phyloP scores from a whole-genome alignment of 306 rosid species.

The Gynostemma pentaphyllum region DNA sequence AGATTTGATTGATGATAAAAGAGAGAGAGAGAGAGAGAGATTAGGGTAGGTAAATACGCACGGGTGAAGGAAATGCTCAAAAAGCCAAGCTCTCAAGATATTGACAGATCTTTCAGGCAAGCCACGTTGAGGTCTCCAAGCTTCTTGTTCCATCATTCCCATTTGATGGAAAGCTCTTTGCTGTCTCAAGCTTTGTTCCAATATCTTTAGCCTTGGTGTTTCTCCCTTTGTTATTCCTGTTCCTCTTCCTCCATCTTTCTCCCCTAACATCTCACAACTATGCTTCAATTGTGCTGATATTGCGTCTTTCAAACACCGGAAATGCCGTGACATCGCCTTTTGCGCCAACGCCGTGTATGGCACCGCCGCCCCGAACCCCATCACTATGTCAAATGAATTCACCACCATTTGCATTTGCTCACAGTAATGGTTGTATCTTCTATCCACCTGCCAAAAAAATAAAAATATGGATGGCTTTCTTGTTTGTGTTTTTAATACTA shows the following conservation, averaged over 20 bases:
- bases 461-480: not conserved
- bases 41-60: conserved; percentile 20
- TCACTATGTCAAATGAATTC: conserved; percentile 72
- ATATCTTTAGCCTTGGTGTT: conserved; percentile 73
- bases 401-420: conserved; percentile 97
- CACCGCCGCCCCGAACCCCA: conserved; percentile 84
- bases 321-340: conserved; percentile 91
- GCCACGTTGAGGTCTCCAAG: conserved; percentile 98
- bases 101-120: conserved; percentile 95
- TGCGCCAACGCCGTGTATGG: conserved; percentile 84
- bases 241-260: conserved; percentile 63
- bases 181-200: conserved; percentile 83
- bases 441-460: conserved; percentile 46
- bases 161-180: conserved; percentile 89
- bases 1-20: too few relatives aligned
- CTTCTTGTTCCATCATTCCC: conserved; percentile 94
- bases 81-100: conserved; percentile 95
- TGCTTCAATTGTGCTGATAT: conserved; percentile 53
- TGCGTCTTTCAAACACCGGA: conserved; percentile 81
- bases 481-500: too few relatives aligned
- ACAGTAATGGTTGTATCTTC: conserved; percentile 87
- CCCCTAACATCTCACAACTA: conserved; percentile 69
- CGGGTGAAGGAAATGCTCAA: conserved; percentile 99
- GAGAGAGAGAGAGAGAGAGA: not conserved
- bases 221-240: conserved; percentile 87